Percentiles rank a stretch among this genome's conserved stretches.
These are phyloP conservation scores for Thalassiosira hispida DNA, from an alignment of 352 stramenopile species.

Conservation along the genomic window DNA sequence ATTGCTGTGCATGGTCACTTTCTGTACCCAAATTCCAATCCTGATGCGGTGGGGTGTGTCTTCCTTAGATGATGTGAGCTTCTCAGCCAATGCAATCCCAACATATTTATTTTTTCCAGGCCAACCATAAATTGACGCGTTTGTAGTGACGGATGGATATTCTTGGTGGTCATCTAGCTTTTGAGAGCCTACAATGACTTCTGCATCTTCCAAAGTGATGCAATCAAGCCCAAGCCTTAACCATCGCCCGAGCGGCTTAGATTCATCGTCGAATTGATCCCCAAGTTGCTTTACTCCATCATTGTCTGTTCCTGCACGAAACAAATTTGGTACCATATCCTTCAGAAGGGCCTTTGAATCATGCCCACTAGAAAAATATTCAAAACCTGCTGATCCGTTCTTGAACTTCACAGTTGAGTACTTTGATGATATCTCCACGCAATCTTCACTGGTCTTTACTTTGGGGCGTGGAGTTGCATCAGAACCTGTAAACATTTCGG, in stretches of 20 bases:
- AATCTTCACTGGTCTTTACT: neutral
- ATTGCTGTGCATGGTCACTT: slow-evolving; percentile 34
- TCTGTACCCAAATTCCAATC: slow-evolving; percentile 31
- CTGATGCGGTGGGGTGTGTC: neutral
- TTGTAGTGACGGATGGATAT: slow-evolving; percentile 17
- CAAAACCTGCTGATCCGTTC: slow-evolving; percentile 5
- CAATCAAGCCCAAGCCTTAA: slow-evolving; percentile 45
- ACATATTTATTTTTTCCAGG: slow-evolving; percentile 26
- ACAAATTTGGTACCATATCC: slow-evolving; percentile 35
- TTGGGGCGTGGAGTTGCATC: neutral
- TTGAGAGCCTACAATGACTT: slow-evolving; percentile 9
- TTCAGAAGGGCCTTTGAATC: slow-evolving; percentile 4
- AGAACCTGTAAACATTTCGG: neutral
- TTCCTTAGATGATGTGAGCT: neutral
- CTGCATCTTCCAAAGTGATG: slow-evolving; percentile 18
- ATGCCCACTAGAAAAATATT: slow-evolving; percentile 13
- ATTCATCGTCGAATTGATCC: slow-evolving; percentile 39
- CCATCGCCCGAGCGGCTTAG: slow-evolving; percentile 50
- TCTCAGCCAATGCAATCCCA: slow-evolving; percentile 40
- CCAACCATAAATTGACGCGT: slow-evolving; percentile 27
- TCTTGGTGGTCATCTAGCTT: neutral
- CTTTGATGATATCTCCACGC: slow-evolving; percentile 19
- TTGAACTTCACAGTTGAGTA: slow-evolving; percentile 7
- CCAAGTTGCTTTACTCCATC: slow-evolving; percentile 51
- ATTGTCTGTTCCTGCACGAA: slow-evolving; percentile 53